Conservation (phyloP, 2,329 filamentous ascomycete species). For the Monilinia vaccinii-corymbosi region DNA sequence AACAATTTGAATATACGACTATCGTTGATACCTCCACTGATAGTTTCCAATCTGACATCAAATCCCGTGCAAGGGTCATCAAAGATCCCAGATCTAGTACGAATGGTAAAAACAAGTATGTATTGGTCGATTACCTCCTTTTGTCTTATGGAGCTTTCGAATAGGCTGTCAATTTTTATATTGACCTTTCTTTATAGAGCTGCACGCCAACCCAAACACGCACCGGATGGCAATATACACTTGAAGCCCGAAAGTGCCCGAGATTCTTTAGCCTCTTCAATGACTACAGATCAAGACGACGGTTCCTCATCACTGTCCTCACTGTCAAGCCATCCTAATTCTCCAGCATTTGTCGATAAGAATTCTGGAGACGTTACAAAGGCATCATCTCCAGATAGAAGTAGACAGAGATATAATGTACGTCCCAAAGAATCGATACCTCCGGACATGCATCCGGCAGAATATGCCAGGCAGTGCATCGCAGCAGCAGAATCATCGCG, state of each 20-base stretch:
- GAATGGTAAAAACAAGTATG: slow-evolving; percentile 22
- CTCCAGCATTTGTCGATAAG: slow-evolving; percentile 42
- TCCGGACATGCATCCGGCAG: slow-evolving; percentile 55
- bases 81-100: slow-evolving; percentile 17
- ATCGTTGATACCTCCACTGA: slow-evolving; percentile 21
- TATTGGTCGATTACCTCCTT: slow-evolving; percentile 16
- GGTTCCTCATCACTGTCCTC: slow-evolving; percentile 42
- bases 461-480: slow-evolving; percentile 89
- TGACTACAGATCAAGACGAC: slow-evolving; percentile 42
- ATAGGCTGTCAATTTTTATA: slow-evolving; percentile 1
- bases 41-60: slow-evolving; percentile 8
- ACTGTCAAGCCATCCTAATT: slow-evolving; percentile 55
- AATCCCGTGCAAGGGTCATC: slow-evolving; percentile 13
- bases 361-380: slow-evolving; percentile 28
- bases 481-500: slow-evolving; percentile 82
- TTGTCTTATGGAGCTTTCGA: not conserved
- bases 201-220: slow-evolving; percentile 17
- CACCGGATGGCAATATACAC: slow-evolving; percentile 22
- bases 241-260: slow-evolving; percentile 28
- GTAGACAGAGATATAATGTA: slow-evolving; percentile 43
- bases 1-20: slow-evolving; percentile 22
- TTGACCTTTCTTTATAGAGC: slow-evolving; percentile 24
- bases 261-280: slow-evolving; percentile 44
- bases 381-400: slow-evolving; percentile 20
- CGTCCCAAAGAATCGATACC: slow-evolving; percentile 80